Evolutionary conservation across 192 early-diverging fungal species (phyloP), one percentile per base, ranked within the genome.

Genomic region (Radiomyces spectabilis): DNA sequence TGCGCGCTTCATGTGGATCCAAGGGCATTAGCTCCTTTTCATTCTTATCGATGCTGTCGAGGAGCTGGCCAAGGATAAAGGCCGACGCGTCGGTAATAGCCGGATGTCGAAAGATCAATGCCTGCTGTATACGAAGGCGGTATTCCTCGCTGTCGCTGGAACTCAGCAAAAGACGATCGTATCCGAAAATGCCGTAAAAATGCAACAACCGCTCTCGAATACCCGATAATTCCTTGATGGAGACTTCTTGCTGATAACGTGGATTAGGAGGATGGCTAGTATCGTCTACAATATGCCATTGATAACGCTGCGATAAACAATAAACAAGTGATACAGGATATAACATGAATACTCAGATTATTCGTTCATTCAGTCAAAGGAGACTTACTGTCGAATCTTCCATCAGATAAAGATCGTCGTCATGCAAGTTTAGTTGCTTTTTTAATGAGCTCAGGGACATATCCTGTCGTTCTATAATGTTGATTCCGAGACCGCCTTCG

Each of bases 151-250:
- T 26, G 25, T n/a, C 16, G 16, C 39, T 24, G 1, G 54, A 33
- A 3, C 60, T 61, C 16, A 69, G 55, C 25, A 47, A 43, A 31
- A 78, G 40, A 1, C 76, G 43, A 5, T 65, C 64, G n/a, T 61
- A 63, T 5, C 72, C 72, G 63, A 74, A 78, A 16, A 74, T 64
- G 2, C 72, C 71, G 5, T 70, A 70, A 27, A 78, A 63, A 42
- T 72, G 67, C 4, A 74, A 53, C 38, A 78, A 12, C 31, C 60
- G 46, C 18, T 78, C 63, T 6, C 63, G 69, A 12, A 63, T 42
- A 0, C 41, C 29, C 1, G 47, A 34, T 12, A 78, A 29, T 46
- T 68, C 59, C 2, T 68, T 52, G 12, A 78, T 19, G 18, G 16
- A 57, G 19, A 64, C 58, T 56, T 66, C 51, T 37, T 21, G 26